These are phyloP conservation scores for Cladosporium velox DNA, from an alignment of 2,329 filamentous ascomycete species.

Conservation along the genomic window DNA sequence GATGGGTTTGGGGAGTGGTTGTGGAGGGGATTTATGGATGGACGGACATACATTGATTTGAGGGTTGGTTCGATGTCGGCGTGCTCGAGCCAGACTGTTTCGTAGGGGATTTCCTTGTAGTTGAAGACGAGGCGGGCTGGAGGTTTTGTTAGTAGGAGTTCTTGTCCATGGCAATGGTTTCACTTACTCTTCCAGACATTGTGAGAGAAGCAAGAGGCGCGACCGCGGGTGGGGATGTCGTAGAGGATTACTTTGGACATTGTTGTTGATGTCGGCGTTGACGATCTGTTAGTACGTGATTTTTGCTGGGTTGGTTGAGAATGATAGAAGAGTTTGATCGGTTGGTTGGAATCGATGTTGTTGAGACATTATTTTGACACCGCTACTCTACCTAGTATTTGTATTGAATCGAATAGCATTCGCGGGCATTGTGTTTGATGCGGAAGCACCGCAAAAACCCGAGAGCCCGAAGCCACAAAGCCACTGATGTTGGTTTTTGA, in stretches of 20 bases:
- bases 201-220: conserved; percentile 10
- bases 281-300: neutral
- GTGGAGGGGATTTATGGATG: neutral
- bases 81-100: conserved; percentile 47
- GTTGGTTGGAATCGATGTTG: neutral
- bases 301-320: neutral
- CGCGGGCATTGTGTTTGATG: neutral
- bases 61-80: conserved; percentile 47
- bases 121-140: conserved; percentile 45
- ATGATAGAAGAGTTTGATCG: neutral
- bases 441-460: neutral
- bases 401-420: neutral
- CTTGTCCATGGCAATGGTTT: neutral
- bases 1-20: neutral
- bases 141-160: neutral
- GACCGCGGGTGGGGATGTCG: conserved; percentile 24
- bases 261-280: neutral
- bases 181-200: conserved; percentile 10
- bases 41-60: conserved; percentile 38
- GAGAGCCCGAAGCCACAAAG: neutral
- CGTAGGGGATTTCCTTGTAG: conserved; percentile 47
- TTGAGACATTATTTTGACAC: no score
- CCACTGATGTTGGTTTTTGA: neutral
- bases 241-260: conserved; percentile 24
- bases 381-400: no score